Evolutionary conservation across 1,139 yeast genomes (phyloP), one percentile per base, ranked within the genome.

Genomic region (Candida sp.): DNA sequence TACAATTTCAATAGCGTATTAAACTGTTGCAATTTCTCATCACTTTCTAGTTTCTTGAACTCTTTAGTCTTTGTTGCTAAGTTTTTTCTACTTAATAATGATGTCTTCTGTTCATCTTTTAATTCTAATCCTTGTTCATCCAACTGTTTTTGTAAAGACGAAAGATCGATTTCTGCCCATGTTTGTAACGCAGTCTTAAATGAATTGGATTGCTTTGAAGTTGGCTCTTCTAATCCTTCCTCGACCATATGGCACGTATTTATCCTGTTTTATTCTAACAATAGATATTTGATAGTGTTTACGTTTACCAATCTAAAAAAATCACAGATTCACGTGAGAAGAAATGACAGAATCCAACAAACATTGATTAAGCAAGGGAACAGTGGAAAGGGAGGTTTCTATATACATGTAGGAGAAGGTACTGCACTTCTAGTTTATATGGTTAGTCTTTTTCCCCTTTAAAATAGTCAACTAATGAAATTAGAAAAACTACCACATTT

Each of bases 41-140:
- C 78, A 47, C 85, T 87, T 0, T 73, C 71, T 32, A 89, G 65
- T 56, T 86, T 88, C 59, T 84, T 81, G 65, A 91, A 93, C 44
- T 79, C 83, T 58, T 90, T 91, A 12, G 98, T 93, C 56, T 81
- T 82, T 1, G 84, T 65, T 0, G 98, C 96, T 44, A 93, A 69
- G 39, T 77, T 80, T 61, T 88, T 88, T 45, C 98, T 76, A 32
- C 84, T 78, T 15, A 81, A 68, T 38, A 88, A 68, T 0, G 95
- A 85, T 35, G 67, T 64, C 19, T 15, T 15, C 19, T 90, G 96
- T 32, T 79, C 78, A 29, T 81, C 84, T 55, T 86, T 84, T 38
- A 91, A 78, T 53, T 81, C 83, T 35, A 84, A 58, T 2, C 95
- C 95, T 53, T 86, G 86, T 36, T 76, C 78, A 60, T 91, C 97